phyloP scores from a whole-genome alignment of 331 rosid species.

The Telfairia occidentalis region DNA sequence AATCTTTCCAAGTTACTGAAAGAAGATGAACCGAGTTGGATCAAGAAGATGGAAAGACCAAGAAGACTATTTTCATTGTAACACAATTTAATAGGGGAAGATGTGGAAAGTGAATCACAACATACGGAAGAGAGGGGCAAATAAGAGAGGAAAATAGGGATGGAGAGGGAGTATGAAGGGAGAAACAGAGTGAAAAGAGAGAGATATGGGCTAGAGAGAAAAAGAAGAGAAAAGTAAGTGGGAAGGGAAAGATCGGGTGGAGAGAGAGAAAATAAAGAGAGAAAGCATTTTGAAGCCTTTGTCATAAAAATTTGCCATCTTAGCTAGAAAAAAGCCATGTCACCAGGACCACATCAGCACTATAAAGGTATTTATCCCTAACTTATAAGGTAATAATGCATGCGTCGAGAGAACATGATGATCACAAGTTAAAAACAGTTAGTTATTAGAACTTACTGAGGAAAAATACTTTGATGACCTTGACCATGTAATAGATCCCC shows the following conservation, averaged over 20 bases:
- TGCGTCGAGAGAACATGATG: background rate
- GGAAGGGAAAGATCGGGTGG: background rate
- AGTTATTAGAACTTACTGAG: conserved; percentile 42
- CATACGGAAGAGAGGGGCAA: background rate
- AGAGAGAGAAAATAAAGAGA: background rate
- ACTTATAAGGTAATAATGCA: background rate
- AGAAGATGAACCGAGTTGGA: background rate
- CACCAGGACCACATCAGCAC: background rate
- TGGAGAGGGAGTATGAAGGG: background rate
- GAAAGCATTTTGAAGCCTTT: background rate
- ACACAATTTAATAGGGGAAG: background rate
- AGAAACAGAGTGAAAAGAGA: background rate
- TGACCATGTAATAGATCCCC: conserved; percentile 34
- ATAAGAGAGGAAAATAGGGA: background rate
- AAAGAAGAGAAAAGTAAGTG: background rate
- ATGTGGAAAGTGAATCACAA: background rate
- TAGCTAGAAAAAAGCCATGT: background rate
- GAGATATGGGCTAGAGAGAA: background rate
- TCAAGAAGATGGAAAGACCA: background rate
- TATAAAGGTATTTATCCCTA: background rate
- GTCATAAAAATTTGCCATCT: background rate
- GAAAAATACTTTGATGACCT: conserved; percentile 23
- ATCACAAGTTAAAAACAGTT: background rate
- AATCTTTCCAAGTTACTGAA: background rate
- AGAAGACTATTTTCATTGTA: background rate